phyloP scores from a whole-genome alignment of 352 stramenopile species.

The Albugo laibachii region DNA sequence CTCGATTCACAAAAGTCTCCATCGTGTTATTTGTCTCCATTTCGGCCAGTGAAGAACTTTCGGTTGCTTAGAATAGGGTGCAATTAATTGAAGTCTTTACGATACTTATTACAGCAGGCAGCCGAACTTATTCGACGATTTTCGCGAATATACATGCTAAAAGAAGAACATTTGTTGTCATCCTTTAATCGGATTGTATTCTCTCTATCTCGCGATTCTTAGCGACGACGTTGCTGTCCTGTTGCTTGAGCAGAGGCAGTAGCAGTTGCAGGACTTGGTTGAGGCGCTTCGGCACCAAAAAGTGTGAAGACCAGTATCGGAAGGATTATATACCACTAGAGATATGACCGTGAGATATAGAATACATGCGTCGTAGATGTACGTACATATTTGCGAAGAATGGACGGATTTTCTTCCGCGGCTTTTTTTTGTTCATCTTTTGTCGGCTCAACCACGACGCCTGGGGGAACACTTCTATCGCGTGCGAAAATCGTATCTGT shows the following conservation, averaged over 20 bases:
- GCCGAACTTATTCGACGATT: no score
- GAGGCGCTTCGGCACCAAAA: constrained; percentile 21
- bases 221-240: no score
- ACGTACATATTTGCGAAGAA: constrained; percentile 70
- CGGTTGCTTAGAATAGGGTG: no score
- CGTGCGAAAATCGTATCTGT: constrained; percentile 9
- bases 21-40: no score
- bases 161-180: no score
- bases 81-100: no score
- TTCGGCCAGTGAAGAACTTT: no score
- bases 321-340: constrained; percentile 72
- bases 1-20: no score
- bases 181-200: no score
- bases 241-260: constrained; percentile 13
- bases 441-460: constrained; percentile 42
- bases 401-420: constrained; percentile 49
- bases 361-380: neutral
- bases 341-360: neutral
- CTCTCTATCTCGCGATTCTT: no score
- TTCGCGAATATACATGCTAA: no score
- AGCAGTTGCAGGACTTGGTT: constrained; percentile 8
- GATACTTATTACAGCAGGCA: no score
- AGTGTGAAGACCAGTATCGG: constrained; percentile 59
- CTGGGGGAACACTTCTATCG: constrained; percentile 38
- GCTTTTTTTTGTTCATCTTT: constrained; percentile 37